phyloP scores from a whole-genome alignment of 2,329 filamentous ascomycete genomes.

The Sporothrix protearum region DNA sequence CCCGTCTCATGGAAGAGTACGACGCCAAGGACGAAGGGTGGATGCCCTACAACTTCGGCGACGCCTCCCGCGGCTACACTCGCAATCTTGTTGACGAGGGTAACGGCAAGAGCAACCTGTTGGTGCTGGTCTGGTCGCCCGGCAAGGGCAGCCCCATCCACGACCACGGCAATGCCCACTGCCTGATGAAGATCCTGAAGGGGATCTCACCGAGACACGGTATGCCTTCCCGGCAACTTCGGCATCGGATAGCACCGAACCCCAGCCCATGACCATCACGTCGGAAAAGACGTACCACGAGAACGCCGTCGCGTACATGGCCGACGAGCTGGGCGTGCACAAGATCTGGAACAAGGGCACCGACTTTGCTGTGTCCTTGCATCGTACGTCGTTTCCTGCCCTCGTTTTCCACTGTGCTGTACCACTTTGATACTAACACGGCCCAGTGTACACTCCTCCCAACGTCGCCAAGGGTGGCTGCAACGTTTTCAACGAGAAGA shows the following conservation, averaged over 20 bases:
- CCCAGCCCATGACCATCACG: slow-evolving; percentile 57
- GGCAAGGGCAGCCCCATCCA: slow-evolving; percentile 81
- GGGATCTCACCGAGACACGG: slow-evolving; percentile 77
- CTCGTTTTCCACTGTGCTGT: background rate
- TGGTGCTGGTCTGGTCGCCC: slow-evolving; percentile 86
- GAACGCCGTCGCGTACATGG: slow-evolving; percentile 85
- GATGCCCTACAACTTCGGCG: slow-evolving; percentile 70
- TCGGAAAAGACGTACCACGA: slow-evolving; percentile 64
- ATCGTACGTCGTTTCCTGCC: slow-evolving; percentile 49
- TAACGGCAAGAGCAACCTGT: slow-evolving; percentile 61
- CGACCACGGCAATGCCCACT: slow-evolving; percentile 85
- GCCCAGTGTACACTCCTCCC: slow-evolving; percentile 74
- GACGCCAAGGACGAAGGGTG: slow-evolving; percentile 66
- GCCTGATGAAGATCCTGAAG: slow-evolving; percentile 83
- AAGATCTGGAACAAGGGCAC: slow-evolving; percentile 72
- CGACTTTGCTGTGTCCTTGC: slow-evolving; percentile 78
- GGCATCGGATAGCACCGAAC: slow-evolving; percentile 35
- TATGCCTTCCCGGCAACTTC: slow-evolving; percentile 66
- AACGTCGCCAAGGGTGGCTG: slow-evolving; percentile 82
- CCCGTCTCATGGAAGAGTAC: slow-evolving; percentile 71
- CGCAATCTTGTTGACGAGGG: slow-evolving; percentile 86
- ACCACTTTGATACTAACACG: slow-evolving; percentile 17
- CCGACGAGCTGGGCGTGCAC: slow-evolving; percentile 83
- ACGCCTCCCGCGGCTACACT: slow-evolving; percentile 70
- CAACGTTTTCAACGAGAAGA: slow-evolving; percentile 73